A percentile compares a stretch with the other conserved stretches of the same genome.
These are phyloP conservation scores for Gymnopus androsaceus DNA, from an alignment of 1,284 basidiomycete genomes.

Conservation along the genomic window DNA sequence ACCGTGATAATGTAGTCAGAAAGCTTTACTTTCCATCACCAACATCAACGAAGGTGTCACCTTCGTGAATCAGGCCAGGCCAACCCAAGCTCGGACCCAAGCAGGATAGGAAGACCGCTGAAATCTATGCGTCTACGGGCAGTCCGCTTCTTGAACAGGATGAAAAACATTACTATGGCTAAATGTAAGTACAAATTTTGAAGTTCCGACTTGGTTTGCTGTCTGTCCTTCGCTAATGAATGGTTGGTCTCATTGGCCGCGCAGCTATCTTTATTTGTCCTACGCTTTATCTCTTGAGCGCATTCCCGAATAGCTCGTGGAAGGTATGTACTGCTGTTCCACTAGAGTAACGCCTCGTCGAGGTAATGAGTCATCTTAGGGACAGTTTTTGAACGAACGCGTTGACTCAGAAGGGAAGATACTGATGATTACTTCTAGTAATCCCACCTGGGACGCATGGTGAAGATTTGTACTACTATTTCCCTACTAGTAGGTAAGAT, in stretches of 20 bases:
- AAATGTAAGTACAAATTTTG: constrained; percentile 29
- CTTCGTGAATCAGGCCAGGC: constrained; percentile 29
- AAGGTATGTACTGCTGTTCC: constrained; percentile 19
- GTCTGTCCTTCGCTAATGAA: neutral
- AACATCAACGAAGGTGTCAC: constrained; percentile 34
- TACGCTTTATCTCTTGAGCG: constrained; percentile 22
- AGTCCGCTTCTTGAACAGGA: constrained; percentile 25
- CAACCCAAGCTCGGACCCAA: constrained; percentile 20
- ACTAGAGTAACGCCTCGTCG: neutral
- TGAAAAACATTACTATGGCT: constrained; percentile 29
- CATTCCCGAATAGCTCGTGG: constrained; percentile 17
- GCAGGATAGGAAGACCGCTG: constrained; percentile 19
- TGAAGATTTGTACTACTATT: constrained; percentile 22
- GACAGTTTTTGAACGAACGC: neutral
- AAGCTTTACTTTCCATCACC: constrained; percentile 28
- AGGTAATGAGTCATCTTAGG: neutral
- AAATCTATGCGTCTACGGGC: constrained; percentile 20
- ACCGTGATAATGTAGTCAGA: constrained; percentile 12
- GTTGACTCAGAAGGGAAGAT: neutral
- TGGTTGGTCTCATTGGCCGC: neutral
- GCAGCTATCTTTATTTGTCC: constrained; percentile 28
- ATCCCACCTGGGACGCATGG: constrained; percentile 24
- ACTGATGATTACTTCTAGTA: constrained; percentile 18
- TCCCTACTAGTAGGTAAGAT: constrained; percentile 9
- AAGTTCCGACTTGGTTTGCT: neutral